Base-by-base conservation (phyloP, 169 alveolate species). In the Cryptosporidium meleagridis region DNA sequence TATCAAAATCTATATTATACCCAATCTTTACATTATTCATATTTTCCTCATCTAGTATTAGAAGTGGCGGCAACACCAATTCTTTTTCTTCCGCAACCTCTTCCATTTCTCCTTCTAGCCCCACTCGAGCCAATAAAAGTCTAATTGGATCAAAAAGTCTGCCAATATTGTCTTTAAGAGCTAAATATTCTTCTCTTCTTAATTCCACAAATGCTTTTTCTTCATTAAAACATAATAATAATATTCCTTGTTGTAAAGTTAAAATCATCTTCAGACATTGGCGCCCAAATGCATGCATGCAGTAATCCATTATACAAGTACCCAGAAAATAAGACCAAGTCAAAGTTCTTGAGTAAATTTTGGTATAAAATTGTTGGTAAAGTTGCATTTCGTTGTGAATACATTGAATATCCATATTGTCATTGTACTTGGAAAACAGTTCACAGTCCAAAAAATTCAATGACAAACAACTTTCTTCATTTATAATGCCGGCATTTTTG, bases 311-410 rank as follows among this genome's bases (percentile, higher is more conserved):
- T 26, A 41, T 26, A 45, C 89, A 59, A 26, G 37, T 80, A 12
- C 89, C 89, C 53, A 80, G 31, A 41, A 6, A 44, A 48, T 23
- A 80, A 44, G 89, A 62, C 89, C 89, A 80, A 31, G 45, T 37
- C 59, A 80, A 62, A 59, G 55, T 80, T 62, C 89, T 80, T 8
- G 80, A 59, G 39, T 80, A 73, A 23, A 73, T 73, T 4, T 73
- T 53, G 12, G 62, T 73, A 73, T 73, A 73, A 41, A 53, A 73
- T 23, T 55, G 86, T 41, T 73, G 72, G 1, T 73, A 73, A 26
- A 73, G 68, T 9, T 35, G 39, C 31, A 73, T 52, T 41, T 73
- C 86, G 26, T 52, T 59, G 10, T 31, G 44, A 31, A 73, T 73
- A 16, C 12, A 3, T 31, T 35, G 33, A 16, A 73, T 35, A 55